phyloP scores from a whole-genome alignment of 2,329 filamentous ascomycete genomes.

The Hypoxylon sp. region DNA sequence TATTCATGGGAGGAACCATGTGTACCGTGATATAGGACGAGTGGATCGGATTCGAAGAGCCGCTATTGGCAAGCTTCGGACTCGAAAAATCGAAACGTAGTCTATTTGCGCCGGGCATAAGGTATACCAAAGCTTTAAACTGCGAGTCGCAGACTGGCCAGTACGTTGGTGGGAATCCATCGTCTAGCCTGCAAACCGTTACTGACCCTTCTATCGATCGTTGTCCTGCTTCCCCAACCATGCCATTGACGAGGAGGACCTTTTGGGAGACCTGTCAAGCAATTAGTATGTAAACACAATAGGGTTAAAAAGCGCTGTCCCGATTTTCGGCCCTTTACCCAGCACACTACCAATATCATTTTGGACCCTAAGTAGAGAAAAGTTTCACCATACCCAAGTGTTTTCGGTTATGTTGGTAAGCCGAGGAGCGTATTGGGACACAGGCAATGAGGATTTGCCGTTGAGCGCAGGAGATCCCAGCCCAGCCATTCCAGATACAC shows the following conservation, averaged over 20 bases:
- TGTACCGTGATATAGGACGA: constrained; percentile 86
- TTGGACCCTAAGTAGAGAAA: constrained; percentile 33
- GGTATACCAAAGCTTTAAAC: constrained; percentile 91
- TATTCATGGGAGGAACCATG: constrained; percentile 83
- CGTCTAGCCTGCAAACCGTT: constrained; percentile 85
- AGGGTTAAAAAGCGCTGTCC: constrained; percentile 22
- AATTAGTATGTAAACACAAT: constrained; percentile 48
- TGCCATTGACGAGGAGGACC: constrained; percentile 84
- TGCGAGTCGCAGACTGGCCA: constrained; percentile 93
- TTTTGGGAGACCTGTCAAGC: constrained; percentile 86
- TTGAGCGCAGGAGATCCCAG: constrained; percentile 69
- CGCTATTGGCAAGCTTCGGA: constrained; percentile 81
- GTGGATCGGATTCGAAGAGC: constrained; percentile 78
- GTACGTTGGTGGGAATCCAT: constrained; percentile 83
- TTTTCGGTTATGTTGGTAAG: constrained; percentile 85
- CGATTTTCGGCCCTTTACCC: not conserved
- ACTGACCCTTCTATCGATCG: constrained; percentile 83
- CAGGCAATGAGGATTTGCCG: constrained; percentile 70
- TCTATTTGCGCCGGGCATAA: constrained; percentile 91
- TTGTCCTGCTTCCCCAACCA: constrained; percentile 80
- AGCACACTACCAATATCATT: constrained; percentile 7
- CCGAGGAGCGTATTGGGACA: constrained; percentile 85
- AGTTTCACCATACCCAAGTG: constrained; percentile 78
- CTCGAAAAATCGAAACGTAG: constrained; percentile 90
- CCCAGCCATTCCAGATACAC: constrained; percentile 75